Base-by-base conservation (phyloP, 768 basidiomycete species). In the Lactarius sp. region DNA sequence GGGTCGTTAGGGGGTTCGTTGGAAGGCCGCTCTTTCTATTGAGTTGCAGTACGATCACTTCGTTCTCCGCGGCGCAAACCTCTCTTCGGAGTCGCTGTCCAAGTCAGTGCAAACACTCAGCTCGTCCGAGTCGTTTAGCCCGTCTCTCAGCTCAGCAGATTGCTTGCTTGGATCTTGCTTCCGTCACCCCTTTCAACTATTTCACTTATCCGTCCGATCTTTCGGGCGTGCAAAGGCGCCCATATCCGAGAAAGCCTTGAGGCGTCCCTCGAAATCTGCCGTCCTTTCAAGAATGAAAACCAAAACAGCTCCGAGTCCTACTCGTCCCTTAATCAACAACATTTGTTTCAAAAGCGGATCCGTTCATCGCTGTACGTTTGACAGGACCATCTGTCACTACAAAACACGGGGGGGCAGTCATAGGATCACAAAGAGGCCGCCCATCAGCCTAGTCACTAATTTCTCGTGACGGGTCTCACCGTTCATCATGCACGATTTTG, bases 351-450 rank as follows among this genome's bases (percentile, higher is more conserved):
- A 50, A 20, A 31, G 36, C 49, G 55, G 49, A 41, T 56, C 61
- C 49, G 52, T 50, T 59, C 46, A 55, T 60, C 16, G 54, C 39
- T n/a, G 27, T 27, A 33, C 52, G 27, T 56, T 53, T 65, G 64
- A 65, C 59, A 65, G 64, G 49, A 39, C 53, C 54, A 56, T 60
- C 59, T 65, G 64, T 60, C 64, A 65, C 42, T 22, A 49, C 33
- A 54, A 54, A 42, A 2, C 22, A 27, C 22, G 22, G 36, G 14
- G 42, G 57, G 34, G 47, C 7, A 49, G 52, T 59, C 13, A 46
- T 14, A 49, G 57, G 22, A 41, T 54, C 42, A n/a, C 33, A 64
- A 41, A 34, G 22, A 39, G 36, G 47, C 52, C 52, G 46, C 20
- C 59, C 62, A 64, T 54, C 22, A 18, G 39, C 4, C 14, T 37